Percentiles rank a stretch among this genome's conserved stretches.
Evolutionary conservation across 2,329 filamentous ascomycete genomes (phyloP).

Genomic region (Kalmusia sp.): DNA sequence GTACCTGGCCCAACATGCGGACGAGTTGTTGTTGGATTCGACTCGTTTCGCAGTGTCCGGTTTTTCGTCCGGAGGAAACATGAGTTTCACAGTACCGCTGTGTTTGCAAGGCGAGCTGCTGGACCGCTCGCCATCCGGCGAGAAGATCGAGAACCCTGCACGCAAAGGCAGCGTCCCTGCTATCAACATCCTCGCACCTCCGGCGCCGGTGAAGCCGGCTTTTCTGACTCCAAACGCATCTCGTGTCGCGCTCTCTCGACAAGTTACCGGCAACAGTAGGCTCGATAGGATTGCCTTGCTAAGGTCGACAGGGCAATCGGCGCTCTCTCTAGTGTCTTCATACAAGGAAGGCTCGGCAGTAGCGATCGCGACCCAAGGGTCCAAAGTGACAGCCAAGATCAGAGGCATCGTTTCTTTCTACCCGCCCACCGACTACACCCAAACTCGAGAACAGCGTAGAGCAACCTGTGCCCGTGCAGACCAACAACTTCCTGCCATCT

Average conservation of each 20-base stretch:
- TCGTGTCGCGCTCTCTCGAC: conserved; percentile 38
- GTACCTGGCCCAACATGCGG: conserved; percentile 63
- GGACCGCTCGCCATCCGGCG: conserved; percentile 36
- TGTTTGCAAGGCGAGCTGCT: conserved; percentile 60
- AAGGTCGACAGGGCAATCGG: conserved; percentile 40
- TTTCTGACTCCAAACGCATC: conserved; percentile 40
- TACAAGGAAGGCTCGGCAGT: conserved; percentile 45
- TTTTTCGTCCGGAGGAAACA: conserved; percentile 69
- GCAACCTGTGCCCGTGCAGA: conserved; percentile 61
- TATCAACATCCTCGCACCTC: conserved; percentile 23
- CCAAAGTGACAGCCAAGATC: conserved; percentile 54
- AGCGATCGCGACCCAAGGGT: conserved; percentile 39
- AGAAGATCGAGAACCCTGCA: conserved; percentile 32
- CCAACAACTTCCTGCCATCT: conserved; percentile 58
- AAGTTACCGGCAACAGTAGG: conserved; percentile 27
- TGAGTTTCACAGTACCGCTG: conserved; percentile 67
- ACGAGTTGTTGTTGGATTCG: conserved; percentile 63
- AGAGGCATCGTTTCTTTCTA: conserved; percentile 68
- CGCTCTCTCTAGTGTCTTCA: conserved; percentile 44
- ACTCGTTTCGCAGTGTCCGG: conserved; percentile 65
- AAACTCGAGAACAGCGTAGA: conserved; percentile 65
- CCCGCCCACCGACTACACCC: conserved; percentile 67
- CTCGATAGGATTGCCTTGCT: conserved; percentile 44
- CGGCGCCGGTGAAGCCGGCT: conserved; percentile 17
- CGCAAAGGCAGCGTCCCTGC: conserved; percentile 35